These are phyloP conservation scores for Phaeosphaeria sp. DNA, from an alignment of 2,329 filamentous ascomycete species.

Conservation along the genomic window DNA sequence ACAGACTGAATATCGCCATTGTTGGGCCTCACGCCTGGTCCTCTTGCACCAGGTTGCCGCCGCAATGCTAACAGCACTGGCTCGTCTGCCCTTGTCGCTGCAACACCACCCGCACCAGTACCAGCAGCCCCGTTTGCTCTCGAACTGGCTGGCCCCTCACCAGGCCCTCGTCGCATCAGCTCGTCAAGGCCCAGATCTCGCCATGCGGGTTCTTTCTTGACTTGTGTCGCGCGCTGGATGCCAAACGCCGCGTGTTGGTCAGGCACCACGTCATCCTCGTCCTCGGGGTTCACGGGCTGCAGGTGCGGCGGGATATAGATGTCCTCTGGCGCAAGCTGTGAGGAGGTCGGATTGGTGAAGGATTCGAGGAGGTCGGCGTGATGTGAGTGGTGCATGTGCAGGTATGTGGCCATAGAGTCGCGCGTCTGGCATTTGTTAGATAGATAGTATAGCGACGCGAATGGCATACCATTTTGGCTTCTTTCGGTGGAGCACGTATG, in stretches of 20 bases:
- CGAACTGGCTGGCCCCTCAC: constrained; percentile 8
- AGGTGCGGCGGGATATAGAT: constrained; percentile 82
- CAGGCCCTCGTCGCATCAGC: constrained; percentile 71
- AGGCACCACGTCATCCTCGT: constrained; percentile 87
- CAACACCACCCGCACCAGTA: constrained; percentile 15
- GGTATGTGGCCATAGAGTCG: constrained; percentile 76
- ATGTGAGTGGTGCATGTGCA: constrained; percentile 75
- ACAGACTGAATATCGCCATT: constrained; percentile 13
- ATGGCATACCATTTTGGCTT: constrained; percentile 3
- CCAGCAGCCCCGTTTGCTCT: constrained; percentile 9
- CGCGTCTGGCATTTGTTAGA: constrained; percentile 58
- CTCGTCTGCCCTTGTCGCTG: constrained; percentile 25
- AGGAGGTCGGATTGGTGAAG: constrained; percentile 50
- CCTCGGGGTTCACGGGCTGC: constrained; percentile 84
- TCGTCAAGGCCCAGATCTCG: constrained; percentile 77
- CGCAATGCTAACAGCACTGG: constrained; percentile 39
- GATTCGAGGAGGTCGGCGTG: constrained; percentile 80
- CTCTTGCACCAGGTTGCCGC: constrained; percentile 38
- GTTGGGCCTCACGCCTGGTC: constrained; percentile 13
- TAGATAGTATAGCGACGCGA: neutral
- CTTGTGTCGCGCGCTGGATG: constrained; percentile 80
- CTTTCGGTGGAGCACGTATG: too few species aligned
- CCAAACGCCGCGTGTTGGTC: constrained; percentile 89
- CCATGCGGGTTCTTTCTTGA: constrained; percentile 75
- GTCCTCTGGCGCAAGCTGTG: constrained; percentile 63